These are phyloP conservation scores for Beauveria rudraprayagi DNA, from an alignment of 2,329 filamentous ascomycete species.

Conservation along the genomic window DNA sequence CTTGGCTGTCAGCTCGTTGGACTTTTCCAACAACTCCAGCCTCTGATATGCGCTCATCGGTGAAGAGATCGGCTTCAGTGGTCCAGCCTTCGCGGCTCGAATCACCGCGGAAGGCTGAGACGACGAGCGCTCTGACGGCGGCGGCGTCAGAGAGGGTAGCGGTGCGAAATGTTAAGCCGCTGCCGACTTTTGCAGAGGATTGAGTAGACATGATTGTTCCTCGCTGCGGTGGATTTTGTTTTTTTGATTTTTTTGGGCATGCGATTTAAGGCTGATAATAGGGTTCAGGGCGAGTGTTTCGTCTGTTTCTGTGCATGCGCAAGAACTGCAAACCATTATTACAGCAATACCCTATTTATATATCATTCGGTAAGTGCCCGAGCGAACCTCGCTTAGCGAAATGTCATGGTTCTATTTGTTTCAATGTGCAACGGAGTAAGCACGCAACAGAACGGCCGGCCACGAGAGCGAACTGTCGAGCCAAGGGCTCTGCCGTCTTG, in stretches of 20 bases:
- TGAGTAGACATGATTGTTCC: not conserved
- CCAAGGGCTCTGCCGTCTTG: too few relatives aligned
- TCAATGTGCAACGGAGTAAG: not conserved
- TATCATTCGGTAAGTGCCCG: not conserved
- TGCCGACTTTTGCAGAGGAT: not conserved
- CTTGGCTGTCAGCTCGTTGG: conserved; percentile 23
- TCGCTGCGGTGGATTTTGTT: too few relatives aligned
- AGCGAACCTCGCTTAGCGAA: too few relatives aligned
- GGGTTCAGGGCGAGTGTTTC: not conserved
- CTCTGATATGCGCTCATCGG: conserved; percentile 34
- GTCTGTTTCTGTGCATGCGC: not conserved
- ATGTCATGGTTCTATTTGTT: not conserved
- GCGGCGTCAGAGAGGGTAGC: conserved; percentile 26
- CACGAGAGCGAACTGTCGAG: too few relatives aligned
- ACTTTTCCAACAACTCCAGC: conserved; percentile 31
- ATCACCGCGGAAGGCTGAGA: conserved; percentile 37
- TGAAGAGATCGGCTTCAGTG: conserved; percentile 36
- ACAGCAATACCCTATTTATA: not conserved
- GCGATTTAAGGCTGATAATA: not conserved
- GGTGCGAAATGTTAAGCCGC: conserved; percentile 21
- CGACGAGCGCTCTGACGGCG: conserved; percentile 29
- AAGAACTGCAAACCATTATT: not conserved
- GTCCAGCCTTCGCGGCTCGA: conserved; percentile 36
- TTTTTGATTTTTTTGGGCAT: not conserved
- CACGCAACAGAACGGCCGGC: not conserved